Conservation (phyloP, 2,329 filamentous ascomycete species). For the Hypoxylon sp. region DNA sequence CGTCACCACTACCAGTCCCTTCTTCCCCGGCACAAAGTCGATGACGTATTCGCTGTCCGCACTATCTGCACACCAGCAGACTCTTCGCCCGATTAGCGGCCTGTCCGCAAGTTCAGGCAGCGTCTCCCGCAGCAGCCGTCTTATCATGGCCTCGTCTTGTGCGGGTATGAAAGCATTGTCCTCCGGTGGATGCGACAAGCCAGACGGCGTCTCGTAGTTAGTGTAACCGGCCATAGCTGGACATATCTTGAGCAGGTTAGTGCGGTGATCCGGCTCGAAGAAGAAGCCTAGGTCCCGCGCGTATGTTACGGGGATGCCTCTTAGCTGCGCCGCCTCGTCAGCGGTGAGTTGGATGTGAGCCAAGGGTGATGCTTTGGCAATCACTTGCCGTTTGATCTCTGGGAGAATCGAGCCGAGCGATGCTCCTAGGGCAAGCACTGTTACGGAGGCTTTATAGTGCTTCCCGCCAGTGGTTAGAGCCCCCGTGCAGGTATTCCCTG, state of each 20-base stretch:
- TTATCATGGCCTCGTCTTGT: conserved; percentile 67
- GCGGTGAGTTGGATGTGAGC: conserved; percentile 71
- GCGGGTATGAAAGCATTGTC: conserved; percentile 66
- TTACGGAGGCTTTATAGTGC: conserved; percentile 55
- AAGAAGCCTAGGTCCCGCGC: conserved; percentile 75
- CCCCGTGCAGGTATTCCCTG: conserved; percentile 50
- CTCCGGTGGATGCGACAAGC: conserved; percentile 60
- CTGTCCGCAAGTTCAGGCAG: conserved; percentile 53
- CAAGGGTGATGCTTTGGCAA: conserved; percentile 72
- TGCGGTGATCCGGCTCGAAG: conserved; percentile 74
- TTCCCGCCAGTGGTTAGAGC: conserved; percentile 49
- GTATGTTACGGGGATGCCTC: conserved; percentile 73
- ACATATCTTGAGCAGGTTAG: conserved; percentile 72
- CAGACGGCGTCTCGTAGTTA: conserved; percentile 60
- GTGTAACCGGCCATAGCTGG: conserved; percentile 72
- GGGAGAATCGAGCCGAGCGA: conserved; percentile 64
- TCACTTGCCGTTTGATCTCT: conserved; percentile 63
- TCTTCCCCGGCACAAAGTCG: conserved; percentile 68
- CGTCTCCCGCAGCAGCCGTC: conserved; percentile 46
- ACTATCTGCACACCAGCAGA: conserved; percentile 77
- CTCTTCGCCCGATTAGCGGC: conserved; percentile 68
- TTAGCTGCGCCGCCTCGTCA: conserved; percentile 67
- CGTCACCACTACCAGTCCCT: conserved; percentile 65
- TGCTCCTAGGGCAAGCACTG: conserved; percentile 69
- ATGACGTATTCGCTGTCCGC: conserved; percentile 72